Percentiles rank a stretch among this genome's conserved stretches.
These are phyloP conservation scores for Tilletia setariae DNA, from an alignment of 1,284 basidiomycete genomes.

Conservation along the genomic window DNA sequence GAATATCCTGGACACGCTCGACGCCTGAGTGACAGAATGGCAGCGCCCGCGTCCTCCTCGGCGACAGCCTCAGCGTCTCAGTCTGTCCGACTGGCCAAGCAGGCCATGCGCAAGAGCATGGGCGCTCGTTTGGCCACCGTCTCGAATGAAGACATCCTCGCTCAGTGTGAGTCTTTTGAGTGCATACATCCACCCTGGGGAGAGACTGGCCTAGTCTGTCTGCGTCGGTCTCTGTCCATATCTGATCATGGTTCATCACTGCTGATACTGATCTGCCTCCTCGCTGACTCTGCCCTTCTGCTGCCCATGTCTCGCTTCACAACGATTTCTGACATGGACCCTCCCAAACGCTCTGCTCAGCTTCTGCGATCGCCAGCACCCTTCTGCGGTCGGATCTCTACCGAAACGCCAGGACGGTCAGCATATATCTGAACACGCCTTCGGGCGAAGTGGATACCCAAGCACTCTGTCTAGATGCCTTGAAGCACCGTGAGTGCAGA, in stretches of 20 bases:
- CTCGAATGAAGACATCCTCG: constrained; percentile 20
- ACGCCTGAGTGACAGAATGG: constrained; percentile 4
- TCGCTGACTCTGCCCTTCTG: background rate
- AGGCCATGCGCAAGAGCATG: constrained; percentile 42
- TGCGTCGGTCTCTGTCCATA: background rate
- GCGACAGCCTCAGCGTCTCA: constrained; percentile 2
- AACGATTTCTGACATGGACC: too few relatives aligned
- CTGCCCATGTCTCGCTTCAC: too few relatives aligned
- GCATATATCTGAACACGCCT: constrained; percentile 55
- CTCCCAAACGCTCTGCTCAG: constrained; percentile 22
- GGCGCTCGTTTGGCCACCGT: constrained; percentile 27
- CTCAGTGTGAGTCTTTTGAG: constrained; percentile 27
- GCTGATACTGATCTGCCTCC: background rate
- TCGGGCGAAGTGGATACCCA: constrained; percentile 54
- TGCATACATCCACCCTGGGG: too few relatives aligned
- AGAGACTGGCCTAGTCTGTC: background rate
- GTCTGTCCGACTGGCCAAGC: constrained; percentile 39
- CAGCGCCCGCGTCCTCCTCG: background rate
- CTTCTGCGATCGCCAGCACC: constrained; percentile 35
- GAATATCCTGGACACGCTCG: background rate
- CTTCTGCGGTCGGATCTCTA: constrained; percentile 50
- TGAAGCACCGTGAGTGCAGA: constrained; percentile 34
- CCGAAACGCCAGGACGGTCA: constrained; percentile 39
- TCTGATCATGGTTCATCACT: background rate
- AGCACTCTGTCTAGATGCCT: constrained; percentile 47